These are phyloP conservation scores for Mycena rebaudengoi DNA, from an alignment of 768 basidiomycete genomes.

Conservation along the genomic window DNA sequence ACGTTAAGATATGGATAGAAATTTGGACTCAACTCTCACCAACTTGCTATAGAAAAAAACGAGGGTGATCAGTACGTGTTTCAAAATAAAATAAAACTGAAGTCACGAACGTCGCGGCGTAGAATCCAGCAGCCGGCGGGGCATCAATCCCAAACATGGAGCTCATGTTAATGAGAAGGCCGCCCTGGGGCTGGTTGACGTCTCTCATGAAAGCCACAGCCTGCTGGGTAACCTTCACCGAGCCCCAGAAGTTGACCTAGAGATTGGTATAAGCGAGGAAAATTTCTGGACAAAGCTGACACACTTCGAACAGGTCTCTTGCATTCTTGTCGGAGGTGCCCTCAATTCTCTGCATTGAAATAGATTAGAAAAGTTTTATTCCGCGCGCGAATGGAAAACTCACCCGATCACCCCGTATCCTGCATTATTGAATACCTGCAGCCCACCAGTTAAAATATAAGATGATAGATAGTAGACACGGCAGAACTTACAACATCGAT, in stretches of 20 bases:
- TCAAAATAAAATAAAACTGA: constrained; percentile 15
- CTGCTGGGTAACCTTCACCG: constrained; percentile 40
- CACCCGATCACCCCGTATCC: constrained; percentile 43
- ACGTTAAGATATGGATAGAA: not conserved
- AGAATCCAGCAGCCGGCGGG: constrained; percentile 38
- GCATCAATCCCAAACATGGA: constrained; percentile 41
- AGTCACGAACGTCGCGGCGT: constrained; percentile 32
- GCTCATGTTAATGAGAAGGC: constrained; percentile 47
- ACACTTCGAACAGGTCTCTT: constrained; percentile 46
- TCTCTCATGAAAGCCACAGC: constrained; percentile 47
- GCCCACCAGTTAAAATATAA: too few relatives aligned
- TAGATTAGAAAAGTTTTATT: too few relatives aligned
- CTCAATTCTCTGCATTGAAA: too few relatives aligned
- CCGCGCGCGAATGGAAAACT: too few relatives aligned
- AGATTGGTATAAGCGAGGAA: not conserved
- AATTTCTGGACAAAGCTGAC: not conserved
- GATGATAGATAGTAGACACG: not conserved
- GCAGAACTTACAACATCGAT: constrained; percentile 45
- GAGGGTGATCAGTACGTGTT: constrained; percentile 11
- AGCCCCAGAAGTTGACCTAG: constrained; percentile 46
- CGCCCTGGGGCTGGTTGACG: constrained; percentile 49
- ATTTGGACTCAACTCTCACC: constrained; percentile 5
- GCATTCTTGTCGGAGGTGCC: constrained; percentile 42
- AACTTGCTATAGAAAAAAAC: constrained; percentile 9
- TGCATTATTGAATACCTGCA: constrained; percentile 51